Percentiles rank a stretch among this genome's conserved stretches.
phyloP scores from a whole-genome alignment of 352 stramenopile genomes.

The Pythium aristosporum region DNA sequence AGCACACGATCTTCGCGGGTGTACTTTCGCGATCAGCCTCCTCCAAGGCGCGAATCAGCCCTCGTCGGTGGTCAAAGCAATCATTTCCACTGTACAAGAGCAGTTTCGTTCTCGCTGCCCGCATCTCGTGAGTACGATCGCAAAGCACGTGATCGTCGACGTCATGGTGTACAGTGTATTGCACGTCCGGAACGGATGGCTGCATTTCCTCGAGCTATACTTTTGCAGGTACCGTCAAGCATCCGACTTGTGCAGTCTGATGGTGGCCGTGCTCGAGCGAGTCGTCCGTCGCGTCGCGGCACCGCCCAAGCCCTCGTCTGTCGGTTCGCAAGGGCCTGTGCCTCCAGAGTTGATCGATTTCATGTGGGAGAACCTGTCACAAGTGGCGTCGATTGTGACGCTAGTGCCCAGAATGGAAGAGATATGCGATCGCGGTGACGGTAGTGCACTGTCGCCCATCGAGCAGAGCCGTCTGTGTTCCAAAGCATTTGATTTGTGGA shows the following conservation, averaged over 20 bases:
- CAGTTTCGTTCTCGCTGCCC: conserved; percentile 46
- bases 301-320: conserved; percentile 21
- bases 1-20: conserved; percentile 39
- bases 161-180: conserved; percentile 72
- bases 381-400: conserved; percentile 58
- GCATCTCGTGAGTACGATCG: conserved; percentile 45
- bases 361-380: conserved; percentile 77
- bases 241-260: conserved; percentile 44
- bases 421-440: conserved; percentile 12
- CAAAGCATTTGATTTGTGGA: conserved; percentile 65
- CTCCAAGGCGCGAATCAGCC: conserved; percentile 48
- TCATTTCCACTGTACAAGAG: conserved; percentile 48
- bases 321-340: not conserved
- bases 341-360: conserved; percentile 34
- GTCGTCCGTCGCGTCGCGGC: conserved; percentile 31
- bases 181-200: conserved; percentile 75
- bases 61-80: conserved; percentile 43
- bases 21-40: conserved; percentile 58
- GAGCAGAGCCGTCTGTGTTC: conserved; percentile 42
- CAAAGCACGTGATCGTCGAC: conserved; percentile 62
- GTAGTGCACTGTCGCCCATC: conserved; percentile 33
- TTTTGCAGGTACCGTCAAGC: conserved; percentile 51
- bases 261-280: conserved; percentile 43
- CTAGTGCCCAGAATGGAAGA: conserved; percentile 15
- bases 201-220: conserved; percentile 79